Evolutionary conservation across 192 early-diverging fungal genomes (phyloP).

Genomic region (Pilaira anomala): DNA sequence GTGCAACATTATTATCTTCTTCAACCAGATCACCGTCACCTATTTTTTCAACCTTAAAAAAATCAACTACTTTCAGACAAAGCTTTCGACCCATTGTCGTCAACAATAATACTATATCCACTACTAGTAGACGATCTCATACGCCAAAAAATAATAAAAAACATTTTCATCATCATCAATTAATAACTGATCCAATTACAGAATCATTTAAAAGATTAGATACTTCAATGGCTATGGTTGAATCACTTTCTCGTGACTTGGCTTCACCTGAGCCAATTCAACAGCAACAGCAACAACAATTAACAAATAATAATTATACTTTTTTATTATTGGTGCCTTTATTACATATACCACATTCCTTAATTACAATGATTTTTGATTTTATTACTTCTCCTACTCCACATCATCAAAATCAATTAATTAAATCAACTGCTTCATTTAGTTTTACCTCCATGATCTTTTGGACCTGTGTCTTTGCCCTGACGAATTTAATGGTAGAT

Average conservation of each 20-base stretch:
- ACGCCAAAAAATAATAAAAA: not conserved
- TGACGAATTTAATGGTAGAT: constrained; percentile 13
- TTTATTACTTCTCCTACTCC: constrained; percentile 3
- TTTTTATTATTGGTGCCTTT: constrained; percentile 15
- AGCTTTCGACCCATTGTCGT: not conserved
- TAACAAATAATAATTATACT: not conserved
- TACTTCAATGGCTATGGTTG: constrained; percentile 29
- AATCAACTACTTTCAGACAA: constrained; percentile 1
- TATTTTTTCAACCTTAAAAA: not conserved
- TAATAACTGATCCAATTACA: constrained; percentile 8
- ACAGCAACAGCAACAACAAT: not conserved
- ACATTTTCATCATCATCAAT: not conserved
- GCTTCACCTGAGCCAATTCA: constrained; percentile 5
- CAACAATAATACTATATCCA: too few species aligned
- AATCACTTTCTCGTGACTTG: constrained; percentile 32
- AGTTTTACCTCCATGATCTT: constrained; percentile 5
- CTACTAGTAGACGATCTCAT: not conserved
- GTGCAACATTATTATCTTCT: not conserved
- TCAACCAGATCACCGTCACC: constrained; percentile 21
- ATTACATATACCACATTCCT: constrained; percentile 19
- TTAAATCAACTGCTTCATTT: constrained; percentile 1
- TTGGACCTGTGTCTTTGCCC: constrained; percentile 6
- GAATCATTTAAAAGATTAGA: constrained; percentile 32
- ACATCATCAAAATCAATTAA: not conserved
- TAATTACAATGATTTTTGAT: constrained; percentile 18